These are phyloP conservation scores for Cladobotryum protrusum DNA, from an alignment of 2,329 filamentous ascomycete genomes.

Conservation along the genomic window DNA sequence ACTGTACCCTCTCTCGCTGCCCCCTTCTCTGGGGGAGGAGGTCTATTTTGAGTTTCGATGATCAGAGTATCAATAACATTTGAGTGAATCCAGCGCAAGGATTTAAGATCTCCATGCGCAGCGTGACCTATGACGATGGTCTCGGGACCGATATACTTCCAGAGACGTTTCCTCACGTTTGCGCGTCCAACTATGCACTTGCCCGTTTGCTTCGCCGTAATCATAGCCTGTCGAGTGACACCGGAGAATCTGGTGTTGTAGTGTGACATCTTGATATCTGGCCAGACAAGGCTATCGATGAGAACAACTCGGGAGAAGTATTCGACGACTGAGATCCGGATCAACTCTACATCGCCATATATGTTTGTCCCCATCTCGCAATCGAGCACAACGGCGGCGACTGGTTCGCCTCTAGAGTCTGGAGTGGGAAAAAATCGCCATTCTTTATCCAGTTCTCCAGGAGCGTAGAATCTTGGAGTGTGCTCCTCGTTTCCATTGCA, in stretches of 20 bases:
- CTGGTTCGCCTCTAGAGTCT: neutral
- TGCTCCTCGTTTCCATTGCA: constrained; percentile 23
- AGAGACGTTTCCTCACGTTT: constrained; percentile 36
- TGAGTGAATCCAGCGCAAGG: constrained; percentile 43
- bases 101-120: constrained; percentile 34
- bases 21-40: constrained; percentile 11
- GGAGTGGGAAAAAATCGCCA: constrained; percentile 23
- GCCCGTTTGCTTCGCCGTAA: constrained; percentile 24
- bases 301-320: constrained; percentile 43
- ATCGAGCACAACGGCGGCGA: constrained; percentile 39
- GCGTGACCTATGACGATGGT: constrained; percentile 46
- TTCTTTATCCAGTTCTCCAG: constrained; percentile 21
- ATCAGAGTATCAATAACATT: constrained; percentile 40
- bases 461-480: constrained; percentile 16
- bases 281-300: constrained; percentile 45
- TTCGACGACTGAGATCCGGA: constrained; percentile 46
- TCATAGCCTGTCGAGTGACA: constrained; percentile 35
- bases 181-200: constrained; percentile 36
- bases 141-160: constrained; percentile 35
- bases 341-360: constrained; percentile 42
- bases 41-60: constrained; percentile 20
- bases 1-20: constrained; percentile 13
- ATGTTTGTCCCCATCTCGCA: constrained; percentile 48
- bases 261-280: constrained; percentile 39
- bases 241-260: constrained; percentile 47